Conservation (phyloP, 805 yeast species). For the Kodamaea jinghongensis region DNA sequence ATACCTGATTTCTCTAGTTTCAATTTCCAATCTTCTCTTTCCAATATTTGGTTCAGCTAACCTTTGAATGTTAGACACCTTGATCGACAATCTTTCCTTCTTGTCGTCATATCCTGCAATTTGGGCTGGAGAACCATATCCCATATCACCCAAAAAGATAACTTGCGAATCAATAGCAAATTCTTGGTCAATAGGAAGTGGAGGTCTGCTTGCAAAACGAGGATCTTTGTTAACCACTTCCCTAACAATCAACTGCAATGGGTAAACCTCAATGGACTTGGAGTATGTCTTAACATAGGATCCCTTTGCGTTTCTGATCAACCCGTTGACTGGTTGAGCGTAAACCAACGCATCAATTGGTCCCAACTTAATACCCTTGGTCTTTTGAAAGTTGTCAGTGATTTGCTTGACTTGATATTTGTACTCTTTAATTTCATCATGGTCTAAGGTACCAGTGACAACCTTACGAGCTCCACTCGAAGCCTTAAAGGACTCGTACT, state of each 20-base stretch:
- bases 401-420: conserved; percentile 39
- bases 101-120: conserved; percentile 57
- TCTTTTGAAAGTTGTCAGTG: conserved; percentile 42
- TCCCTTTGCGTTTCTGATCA: conserved; percentile 66
- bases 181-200: conserved; percentile 77
- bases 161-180: conserved; percentile 72
- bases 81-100: conserved; percentile 48
- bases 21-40: conserved; percentile 53
- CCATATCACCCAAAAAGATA: conserved; percentile 79
- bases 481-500: conserved; percentile 43
- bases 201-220: conserved; percentile 68
- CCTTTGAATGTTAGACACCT: conserved; percentile 35
- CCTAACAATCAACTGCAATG: conserved; percentile 80
- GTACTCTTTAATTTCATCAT: conserved; percentile 47
- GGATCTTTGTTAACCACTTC: conserved; percentile 69
- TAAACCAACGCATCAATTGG: conserved; percentile 56
- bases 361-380: conserved; percentile 62
- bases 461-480: conserved; percentile 20
- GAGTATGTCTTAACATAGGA: conserved; percentile 74
- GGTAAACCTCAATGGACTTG: conserved; percentile 52
- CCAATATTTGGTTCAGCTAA: conserved; percentile 67
- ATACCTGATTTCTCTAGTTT: conserved; percentile 54
- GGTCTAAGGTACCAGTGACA: conserved; percentile 33
- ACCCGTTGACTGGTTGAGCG: conserved; percentile 76
- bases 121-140: conserved; percentile 78